These are phyloP conservation scores for Aspergillus flavus DNA, from an alignment of 2,329 filamentous ascomycete genomes.

Conservation along the genomic window DNA sequence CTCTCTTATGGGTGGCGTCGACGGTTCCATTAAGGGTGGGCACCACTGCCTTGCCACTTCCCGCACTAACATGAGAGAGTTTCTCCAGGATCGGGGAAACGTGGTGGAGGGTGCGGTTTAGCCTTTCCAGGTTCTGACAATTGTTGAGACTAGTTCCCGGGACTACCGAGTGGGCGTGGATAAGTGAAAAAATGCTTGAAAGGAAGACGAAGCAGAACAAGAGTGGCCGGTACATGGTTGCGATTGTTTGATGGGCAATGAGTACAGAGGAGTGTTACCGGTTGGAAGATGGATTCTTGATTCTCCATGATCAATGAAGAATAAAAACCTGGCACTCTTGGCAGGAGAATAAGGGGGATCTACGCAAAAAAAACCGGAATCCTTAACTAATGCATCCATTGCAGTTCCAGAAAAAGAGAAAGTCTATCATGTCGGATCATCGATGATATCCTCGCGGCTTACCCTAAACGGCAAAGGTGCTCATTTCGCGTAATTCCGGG, in stretches of 20 bases:
- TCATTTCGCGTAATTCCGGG: constrained; percentile 3
- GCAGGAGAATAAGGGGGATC: not conserved
- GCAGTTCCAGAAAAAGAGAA: not conserved
- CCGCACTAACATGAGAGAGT: not conserved
- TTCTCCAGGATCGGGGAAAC: constrained; percentile 11
- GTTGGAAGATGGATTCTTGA: not conserved
- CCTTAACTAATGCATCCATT: not conserved
- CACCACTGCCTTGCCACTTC: not conserved
- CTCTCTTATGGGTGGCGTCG: not conserved
- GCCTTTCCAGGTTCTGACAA: constrained; percentile 11
- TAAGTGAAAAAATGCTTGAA: not conserved
- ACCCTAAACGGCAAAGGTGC: not conserved
- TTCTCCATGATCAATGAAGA: not conserved
- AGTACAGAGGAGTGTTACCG: not conserved
- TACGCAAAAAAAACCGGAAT: not conserved
- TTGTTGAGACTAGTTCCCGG: constrained; percentile 1
- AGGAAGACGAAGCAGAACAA: not conserved
- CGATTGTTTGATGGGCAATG: not conserved
- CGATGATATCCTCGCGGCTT: not conserved
- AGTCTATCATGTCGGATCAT: not conserved
- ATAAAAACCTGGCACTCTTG: not conserved
- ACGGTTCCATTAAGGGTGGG: not conserved
- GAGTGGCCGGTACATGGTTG: not conserved
- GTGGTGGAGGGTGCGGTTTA: constrained; percentile 10
- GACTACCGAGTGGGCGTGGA: constrained; percentile 3